Evolutionary conservation across 2,329 filamentous ascomycete species (phyloP), one percentile per base, ranked within the genome.

Genomic region (Bertia moriformis): DNA sequence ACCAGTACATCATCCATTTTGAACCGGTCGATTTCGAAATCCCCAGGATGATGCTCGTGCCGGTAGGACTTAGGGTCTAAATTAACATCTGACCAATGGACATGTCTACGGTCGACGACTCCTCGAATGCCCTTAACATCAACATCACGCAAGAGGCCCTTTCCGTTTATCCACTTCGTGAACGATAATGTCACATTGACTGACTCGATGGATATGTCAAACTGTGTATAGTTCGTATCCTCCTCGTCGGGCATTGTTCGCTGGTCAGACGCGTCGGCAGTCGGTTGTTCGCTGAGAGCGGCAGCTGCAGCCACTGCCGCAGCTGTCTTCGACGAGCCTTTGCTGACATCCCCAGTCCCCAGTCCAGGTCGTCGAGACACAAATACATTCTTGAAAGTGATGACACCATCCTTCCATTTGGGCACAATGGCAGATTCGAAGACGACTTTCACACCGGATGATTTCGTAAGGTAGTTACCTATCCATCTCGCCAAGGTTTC

Each of bases 141-240:
- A 32, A 98, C 91, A 53, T 96, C 85, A 49, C 84, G 80, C 5
- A 98, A 65, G 4, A 93, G 69, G 0, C 91, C 91, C 57, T 89
- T 95, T 17, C 91, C 89, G 49, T 94, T 96, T 75, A 93, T 93
- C 91, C 91, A 98, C 55, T 95, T 96, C n/a, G 87, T 71, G 49
- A 98, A 96, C 0, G 91, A 98, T 18, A 98, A 59, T 0, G 89
- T 96, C 32, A 98, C 89, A 51, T 98, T 94, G 44, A 98, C 85
- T 1, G 85, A 93, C 45, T 91, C 85, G 42, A 98, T 85, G 0
- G 87, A 94, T 14, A 98, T 67, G 52, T 98, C 91, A 49, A 95
- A 98, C 49, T 98, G 91, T 0, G 88, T 95, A 56, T 96, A 98
- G 53, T 98, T 98, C 14, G 84, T 86, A 53, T 96, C 89, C 51